phyloP scores from a whole-genome alignment of 2,329 filamentous ascomycete genomes.

The Hirsutella thompsonii region DNA sequence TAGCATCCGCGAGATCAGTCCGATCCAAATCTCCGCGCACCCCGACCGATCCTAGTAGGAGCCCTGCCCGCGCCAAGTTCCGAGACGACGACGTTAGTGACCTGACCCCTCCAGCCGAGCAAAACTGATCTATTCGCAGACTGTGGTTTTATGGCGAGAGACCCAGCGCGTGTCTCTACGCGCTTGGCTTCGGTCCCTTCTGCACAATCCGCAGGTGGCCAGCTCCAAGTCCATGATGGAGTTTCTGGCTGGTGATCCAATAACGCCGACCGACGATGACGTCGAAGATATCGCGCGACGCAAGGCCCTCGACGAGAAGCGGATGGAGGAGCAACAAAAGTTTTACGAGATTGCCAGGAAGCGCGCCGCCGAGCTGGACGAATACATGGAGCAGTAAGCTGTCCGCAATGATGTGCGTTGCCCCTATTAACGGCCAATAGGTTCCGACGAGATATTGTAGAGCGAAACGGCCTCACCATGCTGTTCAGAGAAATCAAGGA shows the following conservation, averaged over 20 bases:
- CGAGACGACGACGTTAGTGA: conserved; percentile 13
- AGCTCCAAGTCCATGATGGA: conserved; percentile 72
- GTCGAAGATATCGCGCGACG: conserved; percentile 66
- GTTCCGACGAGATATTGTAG: conserved; percentile 55
- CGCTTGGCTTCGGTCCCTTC: conserved; percentile 74
- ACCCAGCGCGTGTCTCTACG: conserved; percentile 82
- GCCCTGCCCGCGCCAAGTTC: conserved; percentile 10
- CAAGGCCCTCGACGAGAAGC: conserved; percentile 73
- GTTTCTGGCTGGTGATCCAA: conserved; percentile 63
- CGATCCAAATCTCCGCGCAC: conserved; percentile 18
- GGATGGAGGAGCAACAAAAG: conserved; percentile 80
- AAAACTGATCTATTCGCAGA: conserved; percentile 17
- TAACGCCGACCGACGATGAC: conserved; percentile 71
- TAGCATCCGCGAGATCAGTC: conserved; percentile 17
- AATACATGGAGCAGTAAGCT: conserved; percentile 91
- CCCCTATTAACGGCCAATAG: conserved; percentile 19
- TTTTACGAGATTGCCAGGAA: conserved; percentile 94
- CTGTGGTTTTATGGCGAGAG: conserved; percentile 64
- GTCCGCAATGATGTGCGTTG: too few relatives aligned
- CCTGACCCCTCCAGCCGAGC: background rate
- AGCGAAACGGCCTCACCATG: conserved; percentile 72
- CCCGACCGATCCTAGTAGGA: conserved; percentile 18
- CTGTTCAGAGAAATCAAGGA: conserved; percentile 88
- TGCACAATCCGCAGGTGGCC: conserved; percentile 76
- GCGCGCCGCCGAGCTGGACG: conserved; percentile 82